Percentiles rank a stretch among this genome's conserved stretches.
Conservation (phyloP, 73 alveolate genomes). For the Tetrahymena malaccensis region DNA sequence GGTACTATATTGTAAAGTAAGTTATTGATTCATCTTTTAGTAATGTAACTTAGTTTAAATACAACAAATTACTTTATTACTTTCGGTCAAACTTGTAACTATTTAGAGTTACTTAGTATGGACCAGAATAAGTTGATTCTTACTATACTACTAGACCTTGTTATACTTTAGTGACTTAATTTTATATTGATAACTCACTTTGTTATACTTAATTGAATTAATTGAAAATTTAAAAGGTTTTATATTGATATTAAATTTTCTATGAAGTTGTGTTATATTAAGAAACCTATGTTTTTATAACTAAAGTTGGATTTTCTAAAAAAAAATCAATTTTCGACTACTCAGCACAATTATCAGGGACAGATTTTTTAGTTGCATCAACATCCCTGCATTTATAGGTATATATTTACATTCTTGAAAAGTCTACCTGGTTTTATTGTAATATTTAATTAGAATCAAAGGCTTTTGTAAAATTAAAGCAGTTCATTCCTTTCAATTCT, state of each 20-base stretch:
- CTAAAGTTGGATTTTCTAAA: not conserved
- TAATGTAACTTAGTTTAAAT: no score
- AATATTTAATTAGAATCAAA: not conserved
- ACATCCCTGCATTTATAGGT: not conserved
- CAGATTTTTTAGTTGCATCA: not conserved
- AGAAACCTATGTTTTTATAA: not conserved
- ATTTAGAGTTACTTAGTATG: no score
- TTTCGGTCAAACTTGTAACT: not conserved
- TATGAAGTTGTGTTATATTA: not conserved
- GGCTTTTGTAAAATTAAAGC: not conserved
- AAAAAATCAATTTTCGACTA: no score
- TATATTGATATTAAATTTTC: not conserved
- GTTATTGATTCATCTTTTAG: not conserved
- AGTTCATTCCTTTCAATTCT: not conserved
- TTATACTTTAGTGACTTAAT: not conserved
- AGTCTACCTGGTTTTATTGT: no score
- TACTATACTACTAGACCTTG: not conserved
- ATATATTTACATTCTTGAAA: not conserved
- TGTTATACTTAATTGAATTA: no score
- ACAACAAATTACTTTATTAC: no score
- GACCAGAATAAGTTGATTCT: not conserved
- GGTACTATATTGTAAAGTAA: not conserved
- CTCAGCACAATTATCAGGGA: not conserved
- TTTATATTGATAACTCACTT: not conserved
- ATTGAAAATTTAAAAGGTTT: no score